These are phyloP conservation scores for Syncephalastrum monosporum DNA, from an alignment of 371 early-diverging fungal species.

Conservation along the genomic window DNA sequence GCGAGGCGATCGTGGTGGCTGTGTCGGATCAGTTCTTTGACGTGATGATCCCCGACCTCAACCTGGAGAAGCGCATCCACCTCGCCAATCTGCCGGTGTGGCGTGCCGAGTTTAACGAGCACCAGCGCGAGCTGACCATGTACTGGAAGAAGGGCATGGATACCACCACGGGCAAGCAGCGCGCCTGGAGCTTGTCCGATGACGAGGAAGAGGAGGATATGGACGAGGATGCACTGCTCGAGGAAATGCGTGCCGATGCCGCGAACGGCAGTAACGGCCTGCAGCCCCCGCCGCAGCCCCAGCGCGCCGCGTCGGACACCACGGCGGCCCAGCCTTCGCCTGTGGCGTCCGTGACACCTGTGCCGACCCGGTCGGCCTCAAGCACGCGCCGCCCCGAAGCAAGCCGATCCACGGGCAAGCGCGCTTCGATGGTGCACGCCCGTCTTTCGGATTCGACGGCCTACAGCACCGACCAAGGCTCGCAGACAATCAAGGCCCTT, in stretches of 20 bases:
- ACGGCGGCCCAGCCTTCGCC: constrained; percentile 20
- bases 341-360: too few relatives aligned
- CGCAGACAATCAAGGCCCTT: constrained; percentile 64
- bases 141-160: constrained; percentile 51
- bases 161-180: constrained; percentile 32
- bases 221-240: constrained; percentile 30
- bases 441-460: constrained; percentile 41
- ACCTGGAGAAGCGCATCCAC: constrained; percentile 55
- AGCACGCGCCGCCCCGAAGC: constrained; percentile 22
- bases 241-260: constrained; percentile 24
- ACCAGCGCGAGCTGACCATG: constrained; percentile 39
- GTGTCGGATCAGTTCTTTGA: constrained; percentile 50
- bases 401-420: constrained; percentile 24
- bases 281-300: constrained; percentile 2
- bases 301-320: constrained; percentile 6
- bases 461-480: constrained; percentile 39
- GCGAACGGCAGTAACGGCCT: neutral
- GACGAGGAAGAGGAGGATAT: constrained; percentile 37
- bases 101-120: constrained; percentile 36
- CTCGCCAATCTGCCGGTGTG: constrained; percentile 39
- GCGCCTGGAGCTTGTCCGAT: constrained; percentile 26
- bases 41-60: constrained; percentile 58
- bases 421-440: constrained; percentile 38
- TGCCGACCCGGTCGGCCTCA: neutral
- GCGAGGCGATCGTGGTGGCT: constrained; percentile 37